A percentile compares a stretch with the other conserved stretches of the same genome.
These are phyloP conservation scores for Myriangium duriaei DNA, from an alignment of 2,329 filamentous ascomycete species.

Conservation along the genomic window DNA sequence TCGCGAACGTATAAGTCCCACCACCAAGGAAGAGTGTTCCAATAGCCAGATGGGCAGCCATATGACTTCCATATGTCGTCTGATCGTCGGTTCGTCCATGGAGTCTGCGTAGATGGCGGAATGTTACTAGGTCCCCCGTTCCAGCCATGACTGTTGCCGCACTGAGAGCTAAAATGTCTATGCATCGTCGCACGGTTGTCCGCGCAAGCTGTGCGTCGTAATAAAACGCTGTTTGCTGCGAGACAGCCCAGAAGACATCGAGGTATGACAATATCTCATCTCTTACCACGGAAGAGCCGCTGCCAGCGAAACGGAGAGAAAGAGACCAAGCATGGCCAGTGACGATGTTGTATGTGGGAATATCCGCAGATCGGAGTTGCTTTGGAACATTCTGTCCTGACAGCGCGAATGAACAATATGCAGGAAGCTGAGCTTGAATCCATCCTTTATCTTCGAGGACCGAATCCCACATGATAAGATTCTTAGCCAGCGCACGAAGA, in stretches of 20 bases:
- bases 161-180: conserved; percentile 74
- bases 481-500: conserved; percentile 74
- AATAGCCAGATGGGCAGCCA: conserved; percentile 84
- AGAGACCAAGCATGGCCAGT: conserved; percentile 71
- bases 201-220: conserved; percentile 80
- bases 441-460: conserved; percentile 57
- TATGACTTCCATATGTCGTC: conserved; percentile 83
- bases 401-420: conserved; percentile 35
- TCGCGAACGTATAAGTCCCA: conserved; percentile 83
- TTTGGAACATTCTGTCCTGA: neutral
- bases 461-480: conserved; percentile 83
- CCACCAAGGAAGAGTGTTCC: conserved; percentile 85
- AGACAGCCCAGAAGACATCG: conserved; percentile 36
- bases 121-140: conserved; percentile 74
- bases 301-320: conserved; percentile 35
- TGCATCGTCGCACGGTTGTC: conserved; percentile 77
- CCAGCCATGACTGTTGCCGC: conserved; percentile 88
- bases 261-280: conserved; percentile 75
- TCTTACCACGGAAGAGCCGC: conserved; percentile 51
- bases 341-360: conserved; percentile 87
- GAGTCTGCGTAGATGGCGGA: conserved; percentile 72
- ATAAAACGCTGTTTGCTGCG: conserved; percentile 23
- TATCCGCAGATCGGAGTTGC: conserved; percentile 60
- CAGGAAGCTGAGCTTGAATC: conserved; percentile 61
- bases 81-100: conserved; percentile 77